phyloP scores from a whole-genome alignment of 805 yeast species.

The Ogataea nakhonphanomensis region DNA sequence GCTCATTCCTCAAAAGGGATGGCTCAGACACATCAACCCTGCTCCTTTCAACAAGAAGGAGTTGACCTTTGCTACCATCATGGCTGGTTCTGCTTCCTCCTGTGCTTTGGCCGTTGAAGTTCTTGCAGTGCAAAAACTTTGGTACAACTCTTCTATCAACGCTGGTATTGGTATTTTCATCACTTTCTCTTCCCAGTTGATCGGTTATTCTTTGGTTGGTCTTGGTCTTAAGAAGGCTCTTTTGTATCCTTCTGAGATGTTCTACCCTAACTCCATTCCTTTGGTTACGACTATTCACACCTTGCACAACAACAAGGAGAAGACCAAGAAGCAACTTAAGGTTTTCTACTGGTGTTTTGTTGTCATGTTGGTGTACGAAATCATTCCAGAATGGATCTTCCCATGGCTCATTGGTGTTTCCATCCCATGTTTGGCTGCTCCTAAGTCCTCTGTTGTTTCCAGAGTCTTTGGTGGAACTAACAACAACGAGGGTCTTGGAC shows the following conservation, averaged over 20 bases:
- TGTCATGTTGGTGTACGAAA: conserved; percentile 29
- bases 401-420: conserved; percentile 30
- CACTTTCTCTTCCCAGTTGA: conserved; percentile 30
- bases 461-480: conserved; percentile 33
- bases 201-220: conserved; percentile 32
- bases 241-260: conserved; percentile 26
- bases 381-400: conserved; percentile 33
- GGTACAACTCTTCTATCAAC: conserved; percentile 26
- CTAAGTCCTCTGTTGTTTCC: conserved; percentile 26
- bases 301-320: conserved; percentile 24
- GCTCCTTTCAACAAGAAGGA: conserved; percentile 46
- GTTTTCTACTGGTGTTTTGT: conserved; percentile 24
- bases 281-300: conserved; percentile 25
- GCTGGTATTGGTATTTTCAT: conserved; percentile 32
- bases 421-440: conserved; percentile 30
- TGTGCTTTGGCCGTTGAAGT: conserved; percentile 32
- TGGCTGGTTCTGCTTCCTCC: conserved; percentile 32
- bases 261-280: conserved; percentile 42
- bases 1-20: conserved; percentile 27
- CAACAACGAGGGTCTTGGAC: conserved; percentile 34
- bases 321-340: conserved; percentile 23
- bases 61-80: conserved; percentile 40
- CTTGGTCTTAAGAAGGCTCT: conserved; percentile 26
- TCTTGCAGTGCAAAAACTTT: conserved; percentile 32
- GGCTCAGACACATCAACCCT: conserved; percentile 28